phyloP scores from a whole-genome alignment of 805 yeast species.

The Cyberlindnera euphorbiiphila region DNA sequence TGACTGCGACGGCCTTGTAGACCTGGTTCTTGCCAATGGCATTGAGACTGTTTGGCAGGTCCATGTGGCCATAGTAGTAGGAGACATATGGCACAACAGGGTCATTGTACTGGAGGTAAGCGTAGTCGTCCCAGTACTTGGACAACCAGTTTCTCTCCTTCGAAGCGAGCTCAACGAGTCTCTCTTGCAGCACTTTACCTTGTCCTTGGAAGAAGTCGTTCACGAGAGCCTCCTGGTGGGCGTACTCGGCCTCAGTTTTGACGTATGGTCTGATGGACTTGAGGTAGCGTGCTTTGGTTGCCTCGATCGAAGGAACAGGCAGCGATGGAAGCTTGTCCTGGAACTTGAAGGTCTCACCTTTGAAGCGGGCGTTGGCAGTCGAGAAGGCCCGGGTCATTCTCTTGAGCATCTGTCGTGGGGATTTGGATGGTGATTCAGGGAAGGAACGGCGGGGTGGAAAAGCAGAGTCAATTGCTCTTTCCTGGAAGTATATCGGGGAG shows the following conservation, averaged over 20 bases:
- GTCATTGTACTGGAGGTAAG: conserved; percentile 85
- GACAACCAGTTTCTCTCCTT: conserved; percentile 77
- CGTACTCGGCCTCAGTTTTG: conserved; percentile 47
- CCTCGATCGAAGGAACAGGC: conserved; percentile 80
- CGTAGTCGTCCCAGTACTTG: conserved; percentile 91
- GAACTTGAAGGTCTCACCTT: conserved; percentile 68
- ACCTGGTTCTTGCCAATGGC: conserved; percentile 58
- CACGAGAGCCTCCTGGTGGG: conserved; percentile 52
- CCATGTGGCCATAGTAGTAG: conserved; percentile 83
- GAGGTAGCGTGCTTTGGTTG: conserved; percentile 67
- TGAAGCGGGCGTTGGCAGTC: conserved; percentile 27
- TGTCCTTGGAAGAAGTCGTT: conserved; percentile 65
- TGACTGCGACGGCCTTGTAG: conserved; percentile 71
- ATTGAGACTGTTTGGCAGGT: conserved; percentile 39
- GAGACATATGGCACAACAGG: conserved; percentile 95
- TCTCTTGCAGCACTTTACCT: conserved; percentile 64
- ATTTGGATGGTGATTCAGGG: background rate
- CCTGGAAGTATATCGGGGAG: no score
- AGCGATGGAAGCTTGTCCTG: conserved; percentile 75
- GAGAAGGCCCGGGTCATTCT: conserved; percentile 28
- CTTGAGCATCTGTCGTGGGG: conserved; percentile 15
- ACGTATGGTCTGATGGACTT: conserved; percentile 67
- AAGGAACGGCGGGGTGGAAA: background rate
- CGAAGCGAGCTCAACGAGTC: conserved; percentile 48
- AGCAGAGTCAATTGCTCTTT: no score